These are phyloP conservation scores for Chytriomyces hyalinus DNA, from an alignment of 192 early-diverging fungal genomes.

Conservation along the genomic window DNA sequence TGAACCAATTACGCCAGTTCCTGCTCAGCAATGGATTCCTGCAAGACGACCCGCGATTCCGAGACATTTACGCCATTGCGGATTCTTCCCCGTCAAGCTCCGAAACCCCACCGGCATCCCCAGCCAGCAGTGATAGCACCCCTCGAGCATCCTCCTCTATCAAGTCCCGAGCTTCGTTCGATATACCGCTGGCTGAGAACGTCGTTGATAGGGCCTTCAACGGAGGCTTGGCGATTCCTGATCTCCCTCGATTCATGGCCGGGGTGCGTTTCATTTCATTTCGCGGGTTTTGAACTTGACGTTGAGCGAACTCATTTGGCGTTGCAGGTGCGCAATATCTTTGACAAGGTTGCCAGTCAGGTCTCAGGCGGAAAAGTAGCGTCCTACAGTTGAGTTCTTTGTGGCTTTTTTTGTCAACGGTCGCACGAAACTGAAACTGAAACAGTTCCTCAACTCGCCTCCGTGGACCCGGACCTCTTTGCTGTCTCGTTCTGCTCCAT, in stretches of 20 bases:
- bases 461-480: conserved; percentile 29
- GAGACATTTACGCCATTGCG: neutral
- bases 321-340: conserved; percentile 15
- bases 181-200: conserved; percentile 1
- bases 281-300: neutral
- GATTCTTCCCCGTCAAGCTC: neutral
- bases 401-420: conserved; percentile 2
- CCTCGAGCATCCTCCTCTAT: neutral
- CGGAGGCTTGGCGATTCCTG: conserved; percentile 33
- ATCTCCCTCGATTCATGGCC: conserved; percentile 22
- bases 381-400: conserved; percentile 9
- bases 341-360: neutral
- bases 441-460: conserved; percentile 35
- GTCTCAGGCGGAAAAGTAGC: conserved; percentile 4
- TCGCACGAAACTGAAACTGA: neutral
- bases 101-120: neutral
- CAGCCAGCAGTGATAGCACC: neutral
- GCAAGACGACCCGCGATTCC: neutral
- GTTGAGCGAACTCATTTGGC: neutral
- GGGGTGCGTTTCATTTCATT: neutral
- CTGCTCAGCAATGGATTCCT: neutral
- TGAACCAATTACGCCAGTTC: neutral
- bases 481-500: conserved; percentile 38
- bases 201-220: conserved; percentile 18
- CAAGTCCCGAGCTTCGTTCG: neutral